These are phyloP conservation scores for Cardiospermum halicacabum DNA, from an alignment of 345 rosid species.

Conservation along the genomic window DNA sequence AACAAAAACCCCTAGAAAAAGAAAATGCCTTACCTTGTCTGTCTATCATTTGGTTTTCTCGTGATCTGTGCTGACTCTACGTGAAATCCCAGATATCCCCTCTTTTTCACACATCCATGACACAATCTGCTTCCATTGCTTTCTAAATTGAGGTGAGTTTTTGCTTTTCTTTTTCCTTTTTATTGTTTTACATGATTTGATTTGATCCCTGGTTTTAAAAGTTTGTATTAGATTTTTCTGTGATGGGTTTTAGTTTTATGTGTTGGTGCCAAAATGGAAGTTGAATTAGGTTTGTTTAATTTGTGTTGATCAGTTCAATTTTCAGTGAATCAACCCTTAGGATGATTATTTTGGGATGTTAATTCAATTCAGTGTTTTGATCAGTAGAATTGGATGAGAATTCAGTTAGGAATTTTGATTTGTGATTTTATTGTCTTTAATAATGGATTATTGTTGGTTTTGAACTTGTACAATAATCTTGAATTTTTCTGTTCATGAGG, in stretches of 20 bases:
- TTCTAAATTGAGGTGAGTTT: constrained; percentile 19
- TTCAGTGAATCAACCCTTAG: background rate
- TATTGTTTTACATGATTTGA: background rate
- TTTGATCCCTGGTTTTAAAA: constrained; percentile 3
- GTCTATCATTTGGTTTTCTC: constrained; percentile 33
- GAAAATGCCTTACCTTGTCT: constrained; percentile 39
- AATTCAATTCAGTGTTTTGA: background rate
- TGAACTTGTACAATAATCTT: no score
- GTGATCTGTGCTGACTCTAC: constrained; percentile 40
- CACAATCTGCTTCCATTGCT: background rate
- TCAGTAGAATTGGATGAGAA: background rate
- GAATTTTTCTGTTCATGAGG: background rate
- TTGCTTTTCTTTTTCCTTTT: background rate
- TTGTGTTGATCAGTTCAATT: no score
- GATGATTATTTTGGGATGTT: background rate
- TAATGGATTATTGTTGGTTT: background rate
- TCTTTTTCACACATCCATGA: background rate
- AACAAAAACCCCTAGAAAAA: background rate
- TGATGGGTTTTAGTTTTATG: background rate
- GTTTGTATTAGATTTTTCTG: constrained; percentile 1
- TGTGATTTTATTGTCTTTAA: background rate
- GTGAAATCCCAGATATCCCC: constrained; percentile 35
- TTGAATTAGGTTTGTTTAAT: background rate
- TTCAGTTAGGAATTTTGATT: background rate
- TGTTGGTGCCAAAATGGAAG: background rate